Percentiles rank a stretch among this genome's conserved stretches.
These are phyloP conservation scores for Colletotrichum gigasporum DNA, from an alignment of 2,329 filamentous ascomycete genomes.

Conservation along the genomic window DNA sequence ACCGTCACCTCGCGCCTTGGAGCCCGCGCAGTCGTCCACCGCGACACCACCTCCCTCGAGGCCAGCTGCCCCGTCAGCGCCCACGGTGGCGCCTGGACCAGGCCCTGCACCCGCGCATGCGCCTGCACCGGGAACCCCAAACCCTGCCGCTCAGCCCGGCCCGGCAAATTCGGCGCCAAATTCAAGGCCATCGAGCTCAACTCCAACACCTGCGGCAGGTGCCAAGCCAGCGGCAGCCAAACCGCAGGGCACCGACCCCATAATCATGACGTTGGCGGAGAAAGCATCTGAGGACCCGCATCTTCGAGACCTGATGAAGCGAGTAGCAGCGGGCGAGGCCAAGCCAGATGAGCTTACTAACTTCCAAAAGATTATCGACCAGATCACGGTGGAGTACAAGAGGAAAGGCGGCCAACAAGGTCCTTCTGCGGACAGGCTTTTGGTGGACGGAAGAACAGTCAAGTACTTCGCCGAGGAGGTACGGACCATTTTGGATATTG, in stretches of 20 bases:
- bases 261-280: slow-evolving; percentile 82
- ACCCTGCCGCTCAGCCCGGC: slow-evolving; percentile 19
- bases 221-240: slow-evolving; percentile 27
- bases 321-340: slow-evolving; percentile 78
- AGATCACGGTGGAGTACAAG: slow-evolving; percentile 72
- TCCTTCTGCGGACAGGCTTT: slow-evolving; percentile 62
- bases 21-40: neutral
- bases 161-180: slow-evolving; percentile 37
- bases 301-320: slow-evolving; percentile 82
- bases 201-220: slow-evolving; percentile 26
- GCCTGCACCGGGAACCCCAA: slow-evolving; percentile 30
- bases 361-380: slow-evolving; percentile 84
- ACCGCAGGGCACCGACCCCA: slow-evolving; percentile 55
- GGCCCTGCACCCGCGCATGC: slow-evolving; percentile 32
- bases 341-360: slow-evolving; percentile 75
- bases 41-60: slow-evolving; percentile 16
- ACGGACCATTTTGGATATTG: slow-evolving; percentile 65
- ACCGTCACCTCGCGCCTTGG: neutral
- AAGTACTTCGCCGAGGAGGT: slow-evolving; percentile 70
- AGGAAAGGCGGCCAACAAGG: slow-evolving; percentile 60
- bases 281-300: slow-evolving; percentile 77
- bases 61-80: slow-evolving; percentile 9
- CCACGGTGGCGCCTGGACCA: slow-evolving; percentile 33
- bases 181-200: slow-evolving; percentile 28
- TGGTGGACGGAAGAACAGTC: slow-evolving; percentile 65